phyloP scores from a whole-genome alignment of 2,329 filamentous ascomycete genomes.

The Westerdykella ornata region DNA sequence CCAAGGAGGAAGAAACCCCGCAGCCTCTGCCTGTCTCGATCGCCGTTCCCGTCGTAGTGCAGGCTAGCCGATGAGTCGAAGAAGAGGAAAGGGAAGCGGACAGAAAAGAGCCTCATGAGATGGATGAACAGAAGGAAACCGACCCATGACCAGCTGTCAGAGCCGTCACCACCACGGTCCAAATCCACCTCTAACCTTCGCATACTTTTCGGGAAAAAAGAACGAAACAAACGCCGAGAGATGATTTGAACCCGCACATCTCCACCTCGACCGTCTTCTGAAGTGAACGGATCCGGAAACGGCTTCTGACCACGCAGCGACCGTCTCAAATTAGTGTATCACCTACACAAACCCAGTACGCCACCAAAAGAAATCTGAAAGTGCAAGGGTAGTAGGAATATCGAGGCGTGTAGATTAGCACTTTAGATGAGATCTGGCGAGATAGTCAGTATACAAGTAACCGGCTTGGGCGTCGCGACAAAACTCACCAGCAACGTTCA shows the following conservation, averaged over 20 bases:
- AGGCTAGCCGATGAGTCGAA: slow-evolving; percentile 19
- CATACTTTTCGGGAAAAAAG: slow-evolving; percentile 34
- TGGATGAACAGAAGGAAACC: slow-evolving; percentile 18
- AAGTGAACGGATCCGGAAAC: slow-evolving; percentile 18
- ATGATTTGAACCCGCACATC: slow-evolving; percentile 32
- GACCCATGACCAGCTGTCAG: slow-evolving; percentile 24
- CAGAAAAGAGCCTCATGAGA: slow-evolving; percentile 24
- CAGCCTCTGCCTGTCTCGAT: slow-evolving; percentile 14
- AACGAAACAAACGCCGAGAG: slow-evolving; percentile 38
- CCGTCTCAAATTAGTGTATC: slow-evolving; percentile 24
- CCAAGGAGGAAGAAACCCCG: slow-evolving; percentile 12
- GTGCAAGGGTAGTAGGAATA: slow-evolving; percentile 22
- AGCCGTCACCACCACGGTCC: slow-evolving; percentile 7
- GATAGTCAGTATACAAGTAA: slow-evolving; percentile 9
- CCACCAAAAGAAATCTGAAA: slow-evolving; percentile 18
- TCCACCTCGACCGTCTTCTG: slow-evolving; percentile 33
- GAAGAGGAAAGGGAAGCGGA: slow-evolving; percentile 18
- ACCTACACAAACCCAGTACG: slow-evolving; percentile 12
- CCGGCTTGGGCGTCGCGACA: not conserved
- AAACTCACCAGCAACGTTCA: slow-evolving; percentile 66
- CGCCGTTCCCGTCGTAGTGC: slow-evolving; percentile 16
- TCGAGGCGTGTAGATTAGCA: slow-evolving; percentile 18
- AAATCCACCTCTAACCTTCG: slow-evolving; percentile 30
- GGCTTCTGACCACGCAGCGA: slow-evolving; percentile 28
- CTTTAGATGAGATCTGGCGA: slow-evolving; percentile 39